Base-by-base conservation (phyloP, 805 yeast genomes). In the Jamesozyma jinghongensis region DNA sequence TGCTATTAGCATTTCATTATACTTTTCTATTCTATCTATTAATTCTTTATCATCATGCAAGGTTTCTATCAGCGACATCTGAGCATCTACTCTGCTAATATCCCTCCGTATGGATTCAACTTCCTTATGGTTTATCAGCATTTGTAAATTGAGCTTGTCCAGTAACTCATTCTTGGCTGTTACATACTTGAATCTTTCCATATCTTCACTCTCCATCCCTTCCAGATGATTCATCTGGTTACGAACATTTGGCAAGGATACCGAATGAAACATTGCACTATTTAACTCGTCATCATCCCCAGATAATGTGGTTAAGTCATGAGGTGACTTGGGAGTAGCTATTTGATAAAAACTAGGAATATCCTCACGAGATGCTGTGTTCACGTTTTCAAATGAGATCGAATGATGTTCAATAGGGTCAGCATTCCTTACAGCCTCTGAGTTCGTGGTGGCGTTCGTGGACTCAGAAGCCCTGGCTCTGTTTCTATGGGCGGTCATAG, bases 121-220 rank as follows among this genome's bases (percentile, higher is more conserved):
- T 53, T 80, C 84, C 42, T 72, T 68, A 56, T 78, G 81, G 40
- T 75, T 78, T 37, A 79, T 58, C 22, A 80, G 51, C 11, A 79
- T 75, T 48, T 79, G 84, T 34, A 78, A 53, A 52, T 79, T 80
- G 16, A 79, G 61, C 47, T 75, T 77, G 43, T 72, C 57, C n/a
- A 58, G 32, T 4, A 67, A 45, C 36, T 61, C 62, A 27, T 53
- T 58, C 43, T 59, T 68, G 18, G 61, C 59, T 2, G 53, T 46
- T 26, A 46, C 53, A 42, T 49, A 60, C 35, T 53, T 54, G 10
- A 60, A 36, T 30, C 59, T 44, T 41, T 59, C 61, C 7, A 49
- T 47, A 17, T 56, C 61, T 37, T 56, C 62, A 36, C 58, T 54
- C 22, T 51, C 60, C 11, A 6, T 22, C 10, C 26, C 52, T 46